Percentiles rank a stretch among this genome's conserved stretches.
These are phyloP conservation scores for Maudiozyma serrabonitensis DNA, from an alignment of 805 yeast species.

Conservation along the genomic window DNA sequence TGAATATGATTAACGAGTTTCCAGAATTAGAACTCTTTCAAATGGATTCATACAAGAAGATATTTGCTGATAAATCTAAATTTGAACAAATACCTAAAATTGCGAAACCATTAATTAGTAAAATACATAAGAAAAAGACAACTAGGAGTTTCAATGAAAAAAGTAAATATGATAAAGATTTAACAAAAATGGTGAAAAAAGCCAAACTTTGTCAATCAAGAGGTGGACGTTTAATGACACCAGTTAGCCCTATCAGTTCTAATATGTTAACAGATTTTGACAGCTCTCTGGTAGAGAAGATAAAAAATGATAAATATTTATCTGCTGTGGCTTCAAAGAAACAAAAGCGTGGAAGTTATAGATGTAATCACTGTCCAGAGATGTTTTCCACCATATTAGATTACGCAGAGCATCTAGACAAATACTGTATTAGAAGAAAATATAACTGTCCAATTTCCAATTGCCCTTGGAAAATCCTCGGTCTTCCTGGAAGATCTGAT, in stretches of 20 bases:
- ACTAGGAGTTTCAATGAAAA: neutral
- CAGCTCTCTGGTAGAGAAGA: conserved; percentile 12
- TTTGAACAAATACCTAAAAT: neutral
- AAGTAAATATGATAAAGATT: neutral
- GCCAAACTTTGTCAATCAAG: neutral
- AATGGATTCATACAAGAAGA: no score
- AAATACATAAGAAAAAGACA: neutral
- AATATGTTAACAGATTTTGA: neutral
- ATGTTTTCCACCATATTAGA: conserved; percentile 31
- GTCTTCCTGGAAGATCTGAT: conserved; percentile 40
- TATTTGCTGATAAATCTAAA: no score
- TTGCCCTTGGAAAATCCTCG: conserved; percentile 42
- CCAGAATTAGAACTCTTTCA: no score
- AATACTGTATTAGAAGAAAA: conserved; percentile 30
- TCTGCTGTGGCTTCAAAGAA: conserved; percentile 25
- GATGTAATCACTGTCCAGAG: conserved; percentile 39
- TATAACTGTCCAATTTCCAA: conserved; percentile 37
- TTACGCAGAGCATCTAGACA: conserved; percentile 38
- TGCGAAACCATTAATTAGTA: neutral
- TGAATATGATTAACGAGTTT: no score
- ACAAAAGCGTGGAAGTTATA: conserved; percentile 36
- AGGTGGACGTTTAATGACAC: neutral
- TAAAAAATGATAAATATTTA: conserved; percentile 21
- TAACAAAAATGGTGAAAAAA: neutral
- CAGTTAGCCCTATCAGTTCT: neutral